A percentile compares a stretch with the other conserved stretches of the same genome.
These are phyloP conservation scores for Fragilaria crotonensis DNA, from an alignment of 108 stramenopile species.

Conservation along the genomic window DNA sequence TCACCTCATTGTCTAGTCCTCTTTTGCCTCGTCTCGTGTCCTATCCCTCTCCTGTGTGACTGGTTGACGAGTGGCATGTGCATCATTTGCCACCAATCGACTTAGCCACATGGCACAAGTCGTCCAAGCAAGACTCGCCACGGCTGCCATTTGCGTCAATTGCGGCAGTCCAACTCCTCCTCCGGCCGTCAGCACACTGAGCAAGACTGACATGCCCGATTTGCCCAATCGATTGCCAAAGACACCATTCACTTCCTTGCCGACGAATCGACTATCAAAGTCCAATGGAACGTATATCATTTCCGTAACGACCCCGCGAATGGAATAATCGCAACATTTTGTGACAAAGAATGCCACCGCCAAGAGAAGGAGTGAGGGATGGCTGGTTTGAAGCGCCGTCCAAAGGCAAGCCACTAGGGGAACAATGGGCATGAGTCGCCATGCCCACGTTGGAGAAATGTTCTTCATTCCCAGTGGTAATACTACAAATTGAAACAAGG, in stretches of 20 bases:
- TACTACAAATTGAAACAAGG: conserved; percentile 61
- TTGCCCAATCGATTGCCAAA: conserved; percentile 86
- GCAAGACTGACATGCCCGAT: conserved; percentile 64
- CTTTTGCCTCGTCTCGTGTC: conserved; percentile 31
- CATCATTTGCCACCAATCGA: conserved; percentile 25
- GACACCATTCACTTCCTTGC: conserved; percentile 84
- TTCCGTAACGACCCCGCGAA: conserved; percentile 67
- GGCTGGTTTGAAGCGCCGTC: conserved; percentile 10
- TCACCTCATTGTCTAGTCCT: conserved; percentile 14
- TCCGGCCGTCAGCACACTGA: conserved; percentile 31
- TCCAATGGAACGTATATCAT: conserved; percentile 74
- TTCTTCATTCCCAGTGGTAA: conserved; percentile 43
- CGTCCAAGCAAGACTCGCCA: conserved; percentile 30
- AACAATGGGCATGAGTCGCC: conserved; percentile 56
- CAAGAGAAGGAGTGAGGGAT: conserved; percentile 52
- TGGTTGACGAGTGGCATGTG: too few species aligned
- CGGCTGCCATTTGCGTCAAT: conserved; percentile 1
- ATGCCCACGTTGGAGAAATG: conserved; percentile 52
- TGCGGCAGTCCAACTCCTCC: conserved; percentile 4
- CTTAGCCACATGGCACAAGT: conserved; percentile 27
- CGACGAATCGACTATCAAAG: conserved; percentile 66
- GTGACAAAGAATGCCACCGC: conserved; percentile 49
- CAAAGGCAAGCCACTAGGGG: conserved; percentile 14
- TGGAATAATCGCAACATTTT: conserved; percentile 64
- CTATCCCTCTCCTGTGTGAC: conserved; percentile 32